Evolutionary conservation across 1,284 basidiomycete genomes (phyloP), one percentile per base, ranked within the genome.

Genomic region (Inonotus obliquus): DNA sequence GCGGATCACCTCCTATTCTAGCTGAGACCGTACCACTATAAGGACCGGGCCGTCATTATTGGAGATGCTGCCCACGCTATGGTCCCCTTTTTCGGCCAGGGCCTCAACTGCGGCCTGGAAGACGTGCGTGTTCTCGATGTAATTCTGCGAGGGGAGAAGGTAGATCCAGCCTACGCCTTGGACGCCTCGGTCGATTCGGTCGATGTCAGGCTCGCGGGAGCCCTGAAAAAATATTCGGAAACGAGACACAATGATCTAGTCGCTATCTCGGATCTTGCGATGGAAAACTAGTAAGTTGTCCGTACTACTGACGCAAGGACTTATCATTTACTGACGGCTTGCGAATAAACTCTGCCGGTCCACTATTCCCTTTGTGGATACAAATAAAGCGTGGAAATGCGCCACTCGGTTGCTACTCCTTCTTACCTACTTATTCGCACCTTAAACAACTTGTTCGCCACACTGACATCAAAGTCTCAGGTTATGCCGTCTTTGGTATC

Each of bases 61-160:
- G 96, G 96, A 54, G 96, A 99, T 74, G 89, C 96, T 38, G 93
- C 95, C 5, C 96, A 99, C 75, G 91, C 92, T 47, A 98, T 98
- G 94, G 92, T 96, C 25, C 96, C 96, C 54, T 99, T 99, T 78
- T 99, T 96, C 74, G 96, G 95, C 23, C 96, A 99, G 79, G 96
- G 96, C 19, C 82, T 99, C 67, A 99, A 99, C 72, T 98, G 96
- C 71, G 96, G 96, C 10, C 83, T 99, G 60, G 96, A 99, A 77
- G 96, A 99, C 74, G 95, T 99, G 63, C 86, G 96, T 65, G 86
- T 98, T 54, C 81, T 99, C 66, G 84, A 87, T 62, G 81, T 86
- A 35, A 77, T 94, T 60, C 80, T 98, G 67, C 83, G 86, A 62
- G 80, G 85, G 63, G 84, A 89, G 70, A 79, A 79, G 19, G 87